These are phyloP conservation scores for Lecanosticta acicola DNA, from an alignment of 2,329 filamentous ascomycete species.

Conservation along the genomic window DNA sequence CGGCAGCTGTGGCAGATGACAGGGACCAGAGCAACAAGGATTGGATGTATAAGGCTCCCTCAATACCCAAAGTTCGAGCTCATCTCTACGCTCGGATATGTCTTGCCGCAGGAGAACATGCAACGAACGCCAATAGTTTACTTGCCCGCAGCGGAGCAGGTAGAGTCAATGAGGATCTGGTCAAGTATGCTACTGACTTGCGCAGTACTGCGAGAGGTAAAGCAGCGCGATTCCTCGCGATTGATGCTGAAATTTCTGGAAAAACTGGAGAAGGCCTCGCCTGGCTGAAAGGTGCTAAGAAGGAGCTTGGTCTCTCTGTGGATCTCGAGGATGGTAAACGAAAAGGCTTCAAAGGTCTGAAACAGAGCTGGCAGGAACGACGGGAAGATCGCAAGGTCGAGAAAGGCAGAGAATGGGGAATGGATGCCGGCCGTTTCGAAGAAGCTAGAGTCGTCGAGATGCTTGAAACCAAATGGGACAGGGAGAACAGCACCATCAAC, in stretches of 20 bases:
- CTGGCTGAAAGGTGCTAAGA: conserved; percentile 73
- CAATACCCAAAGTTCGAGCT: conserved; percentile 81
- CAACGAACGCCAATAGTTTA: conserved; percentile 60
- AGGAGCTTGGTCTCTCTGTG: conserved; percentile 62
- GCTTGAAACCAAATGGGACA: conserved; percentile 82
- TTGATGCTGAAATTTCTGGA: conserved; percentile 78
- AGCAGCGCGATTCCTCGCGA: conserved; percentile 82
- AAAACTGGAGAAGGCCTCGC: conserved; percentile 80
- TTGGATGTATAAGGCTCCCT: conserved; percentile 92
- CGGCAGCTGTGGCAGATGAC: conserved; percentile 71
- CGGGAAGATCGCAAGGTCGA: conserved; percentile 75
- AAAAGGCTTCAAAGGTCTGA: conserved; percentile 58
- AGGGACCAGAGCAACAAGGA: conserved; percentile 79
- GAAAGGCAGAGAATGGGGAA: conserved; percentile 66
- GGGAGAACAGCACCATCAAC: conserved; percentile 89
- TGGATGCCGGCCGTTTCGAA: conserved; percentile 77
- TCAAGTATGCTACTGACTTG: conserved; percentile 71
- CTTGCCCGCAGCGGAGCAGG: conserved; percentile 39
- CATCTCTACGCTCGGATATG: conserved; percentile 84
- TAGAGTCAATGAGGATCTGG: conserved; percentile 59
- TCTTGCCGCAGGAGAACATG: conserved; percentile 82
- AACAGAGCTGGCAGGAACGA: conserved; percentile 69
- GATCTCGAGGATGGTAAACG: conserved; percentile 42
- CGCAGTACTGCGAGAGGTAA: conserved; percentile 70
- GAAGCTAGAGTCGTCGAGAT: conserved; percentile 81